Evolutionary conservation across 2,329 filamentous ascomycete species (phyloP).

Genomic region (Hymenoscyphus scutula): DNA sequence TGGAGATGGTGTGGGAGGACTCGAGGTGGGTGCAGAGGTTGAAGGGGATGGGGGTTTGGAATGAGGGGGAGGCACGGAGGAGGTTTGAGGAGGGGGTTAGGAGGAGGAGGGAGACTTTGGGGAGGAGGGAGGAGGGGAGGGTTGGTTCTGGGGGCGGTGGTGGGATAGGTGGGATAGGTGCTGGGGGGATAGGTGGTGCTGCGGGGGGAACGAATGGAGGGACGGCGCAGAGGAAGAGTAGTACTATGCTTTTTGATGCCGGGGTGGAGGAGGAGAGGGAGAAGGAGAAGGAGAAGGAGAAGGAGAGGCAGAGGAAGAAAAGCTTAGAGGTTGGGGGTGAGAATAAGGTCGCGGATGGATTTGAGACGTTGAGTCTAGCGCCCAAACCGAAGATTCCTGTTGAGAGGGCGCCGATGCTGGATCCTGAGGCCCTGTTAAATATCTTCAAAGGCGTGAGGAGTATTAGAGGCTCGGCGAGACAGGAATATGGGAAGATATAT

Average conservation of each 20-base stretch:
- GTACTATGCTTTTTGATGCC: conserved; percentile 72
- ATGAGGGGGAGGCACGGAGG: conserved; percentile 79
- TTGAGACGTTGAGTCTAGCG: conserved; percentile 64
- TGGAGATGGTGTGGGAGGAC: conserved; percentile 99
- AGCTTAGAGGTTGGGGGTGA: conserved; percentile 28
- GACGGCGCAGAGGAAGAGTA: conserved; percentile 40
- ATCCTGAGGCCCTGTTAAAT: conserved; percentile 63
- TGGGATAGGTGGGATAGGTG: conserved; percentile 19
- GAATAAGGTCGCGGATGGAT: conserved; percentile 58
- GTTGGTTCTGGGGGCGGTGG: conserved; percentile 34
- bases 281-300: no score
- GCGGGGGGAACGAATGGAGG: no score
- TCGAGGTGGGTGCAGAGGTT: conserved; percentile 88
- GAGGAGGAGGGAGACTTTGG: conserved; percentile 57
- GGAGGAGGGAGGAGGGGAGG: conserved; percentile 38
- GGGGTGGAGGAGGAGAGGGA: conserved; percentile 66
- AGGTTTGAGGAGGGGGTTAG: conserved; percentile 72
- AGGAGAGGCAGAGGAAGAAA: conserved; percentile 48
- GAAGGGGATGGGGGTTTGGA: conserved; percentile 87
- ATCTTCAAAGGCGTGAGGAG: conserved; percentile 72
- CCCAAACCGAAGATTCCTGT: conserved; percentile 37
- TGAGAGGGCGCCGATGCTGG: conserved; percentile 45
- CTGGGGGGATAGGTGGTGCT: conserved; percentile 20
- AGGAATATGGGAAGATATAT: conserved; percentile 90
- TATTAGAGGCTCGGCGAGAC: conserved; percentile 77